Percentiles rank a stretch among this genome's conserved stretches.
Evolutionary conservation across 805 yeast genomes (phyloP).

Genomic region (Spathaspora girioi): DNA sequence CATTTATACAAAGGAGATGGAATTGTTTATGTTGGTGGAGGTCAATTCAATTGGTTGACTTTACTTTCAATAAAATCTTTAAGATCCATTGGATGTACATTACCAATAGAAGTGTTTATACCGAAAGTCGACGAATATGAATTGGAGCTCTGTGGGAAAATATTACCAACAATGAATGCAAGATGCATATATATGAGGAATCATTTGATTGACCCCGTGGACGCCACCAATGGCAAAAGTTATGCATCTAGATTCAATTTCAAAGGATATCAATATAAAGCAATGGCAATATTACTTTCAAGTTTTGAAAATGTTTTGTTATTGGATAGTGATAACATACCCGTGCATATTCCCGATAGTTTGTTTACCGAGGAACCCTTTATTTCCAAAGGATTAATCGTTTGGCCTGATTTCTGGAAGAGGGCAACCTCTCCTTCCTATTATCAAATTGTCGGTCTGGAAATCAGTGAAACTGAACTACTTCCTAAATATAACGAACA

Average conservation of each 20-base stretch:
- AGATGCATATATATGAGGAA: slow-evolving; percentile 35
- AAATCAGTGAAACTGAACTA: slow-evolving; percentile 22
- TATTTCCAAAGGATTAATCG: slow-evolving; percentile 48
- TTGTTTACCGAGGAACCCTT: slow-evolving; percentile 59
- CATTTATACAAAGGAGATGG: slow-evolving; percentile 46
- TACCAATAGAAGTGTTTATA: slow-evolving; percentile 81
- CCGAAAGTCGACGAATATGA: slow-evolving; percentile 72
- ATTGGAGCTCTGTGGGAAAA: slow-evolving; percentile 47
- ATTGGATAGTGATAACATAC: slow-evolving; percentile 74
- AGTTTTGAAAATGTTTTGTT: slow-evolving; percentile 68
- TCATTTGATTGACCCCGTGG: slow-evolving; percentile 15
- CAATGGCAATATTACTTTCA: slow-evolving; percentile 35
- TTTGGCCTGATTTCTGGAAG: slow-evolving; percentile 91
- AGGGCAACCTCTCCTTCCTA: slow-evolving; percentile 73
- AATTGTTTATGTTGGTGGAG: slow-evolving; percentile 77
- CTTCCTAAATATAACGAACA: slow-evolving; percentile 32
- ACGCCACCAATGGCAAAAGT: slow-evolving; percentile 15
- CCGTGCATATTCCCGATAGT: slow-evolving; percentile 59
- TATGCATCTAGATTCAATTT: slow-evolving; percentile 31
- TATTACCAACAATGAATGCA: slow-evolving; percentile 37
- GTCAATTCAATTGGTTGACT: slow-evolving; percentile 69
- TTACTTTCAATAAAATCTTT: slow-evolving; percentile 61
- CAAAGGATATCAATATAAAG: slow-evolving; percentile 42
- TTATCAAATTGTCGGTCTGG: slow-evolving; percentile 63
- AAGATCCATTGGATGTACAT: slow-evolving; percentile 59